phyloP scores from a whole-genome alignment of 345 rosid genomes.

The Salix udensis region DNA sequence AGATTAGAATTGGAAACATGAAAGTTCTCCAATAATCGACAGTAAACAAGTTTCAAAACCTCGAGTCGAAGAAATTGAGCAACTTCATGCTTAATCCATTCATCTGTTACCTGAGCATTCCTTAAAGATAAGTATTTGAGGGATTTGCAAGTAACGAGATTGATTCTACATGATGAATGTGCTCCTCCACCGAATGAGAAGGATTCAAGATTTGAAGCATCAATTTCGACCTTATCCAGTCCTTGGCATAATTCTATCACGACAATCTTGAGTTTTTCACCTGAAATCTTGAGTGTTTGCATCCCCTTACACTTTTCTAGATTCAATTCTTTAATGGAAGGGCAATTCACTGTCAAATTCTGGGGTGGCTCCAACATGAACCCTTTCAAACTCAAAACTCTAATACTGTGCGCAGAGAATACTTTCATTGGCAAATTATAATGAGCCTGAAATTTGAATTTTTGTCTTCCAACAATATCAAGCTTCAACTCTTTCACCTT shows the following conservation, averaged over 20 bases:
- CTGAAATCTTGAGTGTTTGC: not conserved
- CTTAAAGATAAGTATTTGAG: no score
- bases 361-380: not conserved
- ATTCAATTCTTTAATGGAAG: not conserved
- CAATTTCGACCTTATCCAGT: not conserved
- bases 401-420: not conserved
- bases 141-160: no score
- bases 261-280: not conserved
- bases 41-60: not conserved
- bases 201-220: not conserved
- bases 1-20: not conserved
- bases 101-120: not conserved
- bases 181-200: not conserved
- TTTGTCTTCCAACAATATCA: not conserved
- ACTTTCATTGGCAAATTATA: not conserved
- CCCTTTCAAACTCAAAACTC: not conserved
- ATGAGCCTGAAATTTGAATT: not conserved
- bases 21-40: not conserved
- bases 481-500: not conserved
- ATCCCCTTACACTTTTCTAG: not conserved
- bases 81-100: not conserved
- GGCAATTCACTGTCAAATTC: not conserved
- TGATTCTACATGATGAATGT: no score
- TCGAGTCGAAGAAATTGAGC: not conserved
- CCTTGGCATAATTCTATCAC: not conserved